Evolutionary conservation across 371 early-diverging fungal species (phyloP).

Genomic region (Lichtheimia ornata): DNA sequence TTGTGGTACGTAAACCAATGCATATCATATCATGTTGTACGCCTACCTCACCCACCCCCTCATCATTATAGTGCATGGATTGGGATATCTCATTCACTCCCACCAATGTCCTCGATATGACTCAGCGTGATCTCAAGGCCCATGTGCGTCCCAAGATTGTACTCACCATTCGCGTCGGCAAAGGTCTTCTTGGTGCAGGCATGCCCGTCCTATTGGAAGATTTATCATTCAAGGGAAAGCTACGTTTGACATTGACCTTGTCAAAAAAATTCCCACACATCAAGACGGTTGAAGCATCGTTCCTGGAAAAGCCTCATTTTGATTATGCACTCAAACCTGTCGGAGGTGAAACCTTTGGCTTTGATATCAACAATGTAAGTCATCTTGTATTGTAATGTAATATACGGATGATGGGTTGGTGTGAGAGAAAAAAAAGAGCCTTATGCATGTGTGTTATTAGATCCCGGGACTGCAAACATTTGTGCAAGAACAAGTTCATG

Average conservation of each 20-base stretch:
- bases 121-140: conserved; percentile 67
- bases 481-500: conserved; percentile 77
- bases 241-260: conserved; percentile 81
- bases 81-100: conserved; percentile 92
- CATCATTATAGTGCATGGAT: conserved; percentile 69
- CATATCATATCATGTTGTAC: background rate
- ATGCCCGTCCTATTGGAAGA: conserved; percentile 94
- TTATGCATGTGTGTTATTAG: conserved; percentile 26
- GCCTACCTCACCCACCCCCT: background rate
- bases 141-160: conserved; percentile 92
- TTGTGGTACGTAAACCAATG: conserved; percentile 64
- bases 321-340: conserved; percentile 94
- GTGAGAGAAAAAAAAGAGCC: too few species aligned
- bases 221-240: conserved; percentile 83
- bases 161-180: conserved; percentile 87
- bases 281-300: conserved; percentile 85
- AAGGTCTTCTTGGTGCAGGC: conserved; percentile 85
- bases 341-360: conserved; percentile 86
- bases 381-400: background rate
- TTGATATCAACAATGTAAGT: conserved; percentile 78
- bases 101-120: conserved; percentile 73
- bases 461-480: conserved; percentile 82
- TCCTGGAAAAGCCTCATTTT: conserved; percentile 87
- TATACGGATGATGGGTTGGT: background rate
- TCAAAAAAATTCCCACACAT: conserved; percentile 90